These are phyloP conservation scores for Saccharomyces hybrid DNA, from an alignment of 1,139 yeast species.

Conservation along the genomic window DNA sequence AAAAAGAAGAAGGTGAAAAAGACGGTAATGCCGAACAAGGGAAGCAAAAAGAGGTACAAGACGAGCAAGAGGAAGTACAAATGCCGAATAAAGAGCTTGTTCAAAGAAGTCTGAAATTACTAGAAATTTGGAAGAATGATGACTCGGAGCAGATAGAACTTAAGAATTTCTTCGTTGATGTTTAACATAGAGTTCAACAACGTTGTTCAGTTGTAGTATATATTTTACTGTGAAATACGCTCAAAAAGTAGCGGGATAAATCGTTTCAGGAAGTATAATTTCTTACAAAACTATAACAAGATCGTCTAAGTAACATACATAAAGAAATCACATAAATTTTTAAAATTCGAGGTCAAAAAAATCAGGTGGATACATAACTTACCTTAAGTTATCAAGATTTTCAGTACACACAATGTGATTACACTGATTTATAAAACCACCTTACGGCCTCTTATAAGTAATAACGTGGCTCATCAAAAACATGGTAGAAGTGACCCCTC, in stretches of 20 bases:
- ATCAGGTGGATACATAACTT: not conserved
- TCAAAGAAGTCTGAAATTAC: slow-evolving; percentile 13
- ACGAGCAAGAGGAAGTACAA: slow-evolving; percentile 6
- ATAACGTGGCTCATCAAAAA: slow-evolving; percentile 80
- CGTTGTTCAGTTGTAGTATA: not conserved
- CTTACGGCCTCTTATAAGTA: slow-evolving; percentile 32
- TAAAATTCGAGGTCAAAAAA: not conserved
- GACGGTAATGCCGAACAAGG: not conserved
- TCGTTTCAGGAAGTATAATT: not conserved
- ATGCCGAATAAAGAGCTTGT: slow-evolving; percentile 19
- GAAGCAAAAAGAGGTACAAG: slow-evolving; percentile 3
- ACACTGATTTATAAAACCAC: not conserved
- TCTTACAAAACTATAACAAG: not conserved
- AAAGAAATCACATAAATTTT: not conserved
- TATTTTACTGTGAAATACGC: not conserved
- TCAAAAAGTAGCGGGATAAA: not conserved
- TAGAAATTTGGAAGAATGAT: slow-evolving; percentile 12
- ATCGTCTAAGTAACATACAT: not conserved
- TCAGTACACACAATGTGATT: not conserved
- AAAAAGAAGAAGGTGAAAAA: slow-evolving; percentile 9
- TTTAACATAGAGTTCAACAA: not conserved
- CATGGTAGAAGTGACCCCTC: slow-evolving; percentile 89
- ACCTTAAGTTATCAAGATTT: not conserved
- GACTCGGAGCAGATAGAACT: slow-evolving; percentile 6
- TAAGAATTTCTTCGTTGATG: slow-evolving; percentile 8